Conservation (phyloP, 192 early-diverging fungal species). For the Coemansia sp. region DNA sequence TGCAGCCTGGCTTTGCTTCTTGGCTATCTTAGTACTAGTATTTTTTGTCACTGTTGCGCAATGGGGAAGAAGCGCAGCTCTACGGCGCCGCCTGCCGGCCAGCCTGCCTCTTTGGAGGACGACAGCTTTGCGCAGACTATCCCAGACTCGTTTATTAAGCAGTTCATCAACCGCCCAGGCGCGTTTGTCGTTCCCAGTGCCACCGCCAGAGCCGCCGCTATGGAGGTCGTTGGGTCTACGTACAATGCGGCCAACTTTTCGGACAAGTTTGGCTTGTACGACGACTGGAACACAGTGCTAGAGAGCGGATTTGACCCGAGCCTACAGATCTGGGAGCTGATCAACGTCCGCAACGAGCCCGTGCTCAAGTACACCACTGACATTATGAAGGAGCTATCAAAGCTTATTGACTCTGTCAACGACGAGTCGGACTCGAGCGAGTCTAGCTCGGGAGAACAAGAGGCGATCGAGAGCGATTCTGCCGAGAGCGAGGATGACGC, state of each 20-base stretch:
- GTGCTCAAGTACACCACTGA: slow-evolving; percentile 65
- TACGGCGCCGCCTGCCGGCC: background rate
- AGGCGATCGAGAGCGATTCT: slow-evolving; percentile 15
- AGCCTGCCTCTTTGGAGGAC: background rate
- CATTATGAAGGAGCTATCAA: slow-evolving; percentile 49
- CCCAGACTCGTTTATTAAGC: slow-evolving; percentile 40
- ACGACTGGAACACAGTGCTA: slow-evolving; percentile 33
- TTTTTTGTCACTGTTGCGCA: slow-evolving; percentile 4
- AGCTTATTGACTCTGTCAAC: slow-evolving; percentile 48
- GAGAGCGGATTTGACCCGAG: slow-evolving; percentile 49
- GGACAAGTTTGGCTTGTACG: slow-evolving; percentile 51
- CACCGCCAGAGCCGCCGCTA: slow-evolving; percentile 30
- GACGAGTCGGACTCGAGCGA: slow-evolving; percentile 24
- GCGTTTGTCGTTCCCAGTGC: slow-evolving; percentile 39
- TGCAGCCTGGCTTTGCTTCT: background rate
- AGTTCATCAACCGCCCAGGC: slow-evolving; percentile 30
- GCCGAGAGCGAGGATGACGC: slow-evolving; percentile 25
- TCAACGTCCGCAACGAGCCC: slow-evolving; percentile 80
- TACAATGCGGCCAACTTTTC: slow-evolving; percentile 44
- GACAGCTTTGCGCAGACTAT: slow-evolving; percentile 23
- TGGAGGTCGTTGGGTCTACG: slow-evolving; percentile 43
- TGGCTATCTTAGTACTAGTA: background rate
- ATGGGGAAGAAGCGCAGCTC: slow-evolving; percentile 19
- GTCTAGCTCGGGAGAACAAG: slow-evolving; percentile 45
- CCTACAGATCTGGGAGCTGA: slow-evolving; percentile 93